Conservation (phyloP, 2,329 filamentous ascomycete species). For the Sodiomyces alkalinus region DNA sequence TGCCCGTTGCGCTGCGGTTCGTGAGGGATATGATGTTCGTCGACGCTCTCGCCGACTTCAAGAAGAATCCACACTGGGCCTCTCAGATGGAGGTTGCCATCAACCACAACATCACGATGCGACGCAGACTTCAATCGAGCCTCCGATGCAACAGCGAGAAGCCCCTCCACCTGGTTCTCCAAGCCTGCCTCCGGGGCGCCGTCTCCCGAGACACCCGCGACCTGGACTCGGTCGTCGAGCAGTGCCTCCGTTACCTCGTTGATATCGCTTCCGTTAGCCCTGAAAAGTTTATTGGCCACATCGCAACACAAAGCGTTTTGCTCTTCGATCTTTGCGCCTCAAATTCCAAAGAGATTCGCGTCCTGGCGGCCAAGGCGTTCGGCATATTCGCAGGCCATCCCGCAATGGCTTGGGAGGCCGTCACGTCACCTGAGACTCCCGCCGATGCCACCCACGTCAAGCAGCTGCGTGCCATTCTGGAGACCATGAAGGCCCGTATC, state of each 20-base stretch:
- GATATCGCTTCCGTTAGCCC: constrained; percentile 36
- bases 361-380: constrained; percentile 52
- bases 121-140: constrained; percentile 41
- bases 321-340: constrained; percentile 23
- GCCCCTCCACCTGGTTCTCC: constrained; percentile 28
- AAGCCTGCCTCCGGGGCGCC: constrained; percentile 42
- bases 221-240: constrained; percentile 22
- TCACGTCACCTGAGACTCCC: too few relatives aligned
- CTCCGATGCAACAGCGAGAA: constrained; percentile 25
- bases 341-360: constrained; percentile 55
- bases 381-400: constrained; percentile 64
- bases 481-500: constrained; percentile 26
- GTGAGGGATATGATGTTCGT: constrained; percentile 40
- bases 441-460: too few relatives aligned
- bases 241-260: constrained; percentile 36
- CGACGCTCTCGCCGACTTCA: constrained; percentile 30
- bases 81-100: constrained; percentile 59
- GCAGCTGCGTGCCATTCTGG: constrained; percentile 3
- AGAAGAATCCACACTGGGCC: constrained; percentile 72
- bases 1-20: constrained; percentile 56
- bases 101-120: constrained; percentile 50
- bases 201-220: constrained; percentile 20
- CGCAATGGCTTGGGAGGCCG: too few relatives aligned
- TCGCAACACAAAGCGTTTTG: constrained; percentile 25
- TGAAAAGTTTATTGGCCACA: constrained; percentile 30